A percentile compares a stretch with the other conserved stretches of the same genome.
phyloP scores from a whole-genome alignment of 352 stramenopile species.

The Globisporangium acanthophoron region DNA sequence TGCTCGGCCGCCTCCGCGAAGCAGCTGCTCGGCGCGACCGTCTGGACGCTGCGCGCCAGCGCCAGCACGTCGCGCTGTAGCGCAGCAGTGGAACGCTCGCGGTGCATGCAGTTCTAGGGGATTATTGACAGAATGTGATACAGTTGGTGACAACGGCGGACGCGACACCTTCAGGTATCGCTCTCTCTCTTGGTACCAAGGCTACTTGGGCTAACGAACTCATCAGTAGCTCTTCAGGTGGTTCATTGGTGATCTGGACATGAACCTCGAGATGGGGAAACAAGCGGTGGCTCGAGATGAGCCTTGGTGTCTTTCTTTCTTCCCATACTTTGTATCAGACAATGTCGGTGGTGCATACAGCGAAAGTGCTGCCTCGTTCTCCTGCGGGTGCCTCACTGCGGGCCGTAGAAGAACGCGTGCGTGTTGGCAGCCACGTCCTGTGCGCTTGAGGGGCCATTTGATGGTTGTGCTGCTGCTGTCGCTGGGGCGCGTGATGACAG shows the following conservation, averaged over 20 bases:
- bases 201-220: too few species aligned
- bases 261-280: too few species aligned
- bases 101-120: neutral
- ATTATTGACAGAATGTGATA: neutral
- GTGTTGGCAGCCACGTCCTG: neutral
- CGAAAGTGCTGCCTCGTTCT: too few species aligned
- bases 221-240: too few species aligned
- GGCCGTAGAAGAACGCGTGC: neutral
- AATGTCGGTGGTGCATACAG: too few species aligned
- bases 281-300: too few species aligned
- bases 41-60: neutral
- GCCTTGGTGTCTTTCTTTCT: too few species aligned
- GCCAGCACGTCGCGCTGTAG: slow-evolving; percentile 1
- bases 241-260: too few species aligned
- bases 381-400: neutral
- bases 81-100: neutral
- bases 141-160: too few species aligned
- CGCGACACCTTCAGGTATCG: too few species aligned
- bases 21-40: neutral
- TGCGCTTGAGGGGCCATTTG: neutral
- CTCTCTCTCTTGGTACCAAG: too few species aligned
- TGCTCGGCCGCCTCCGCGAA: neutral
- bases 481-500: slow-evolving; percentile 2
- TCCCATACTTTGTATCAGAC: too few species aligned
- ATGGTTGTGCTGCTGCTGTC: neutral